Evolutionary conservation across 1,284 basidiomycete species (phyloP).

Genomic region (Singerocomus inundabilis): DNA sequence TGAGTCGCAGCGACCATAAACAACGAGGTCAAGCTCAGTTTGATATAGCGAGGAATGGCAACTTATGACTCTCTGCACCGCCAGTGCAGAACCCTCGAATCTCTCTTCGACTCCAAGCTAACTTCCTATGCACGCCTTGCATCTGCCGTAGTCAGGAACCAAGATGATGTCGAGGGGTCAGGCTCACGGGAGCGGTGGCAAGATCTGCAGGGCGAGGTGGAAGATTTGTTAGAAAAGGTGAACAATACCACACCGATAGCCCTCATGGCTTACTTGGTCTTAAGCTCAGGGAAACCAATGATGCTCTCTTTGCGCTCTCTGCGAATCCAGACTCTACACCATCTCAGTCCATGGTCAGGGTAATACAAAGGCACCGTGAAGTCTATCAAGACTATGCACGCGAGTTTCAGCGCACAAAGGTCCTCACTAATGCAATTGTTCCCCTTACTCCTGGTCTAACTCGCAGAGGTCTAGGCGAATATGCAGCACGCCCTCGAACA

Average conservation of each 20-base stretch:
- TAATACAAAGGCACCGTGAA: slow-evolving; percentile 88
- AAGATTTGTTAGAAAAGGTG: slow-evolving; percentile 87
- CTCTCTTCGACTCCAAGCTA: slow-evolving; percentile 87
- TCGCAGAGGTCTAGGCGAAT: slow-evolving; percentile 53
- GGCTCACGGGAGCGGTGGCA: slow-evolving; percentile 70
- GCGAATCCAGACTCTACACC: slow-evolving; percentile 68
- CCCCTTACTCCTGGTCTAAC: slow-evolving; percentile 3
- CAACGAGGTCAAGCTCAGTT: background rate
- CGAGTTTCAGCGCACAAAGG: slow-evolving; percentile 84
- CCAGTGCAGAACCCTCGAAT: slow-evolving; percentile 89
- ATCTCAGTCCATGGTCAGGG: slow-evolving; percentile 82
- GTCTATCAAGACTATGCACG: slow-evolving; percentile 85
- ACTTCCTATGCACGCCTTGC: slow-evolving; percentile 87
- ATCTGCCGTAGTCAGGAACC: slow-evolving; percentile 63
- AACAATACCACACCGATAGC: slow-evolving; percentile 16
- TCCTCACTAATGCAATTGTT: slow-evolving; percentile 28
- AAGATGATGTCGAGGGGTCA: slow-evolving; percentile 68
- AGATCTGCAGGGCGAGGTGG: slow-evolving; percentile 84
- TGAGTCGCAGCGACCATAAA: background rate
- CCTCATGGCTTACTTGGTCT: slow-evolving; percentile 13
- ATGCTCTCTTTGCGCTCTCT: slow-evolving; percentile 66
- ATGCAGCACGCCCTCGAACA: slow-evolving; percentile 85
- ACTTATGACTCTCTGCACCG: slow-evolving; percentile 78
- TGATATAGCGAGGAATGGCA: slow-evolving; percentile 45
- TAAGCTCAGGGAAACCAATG: slow-evolving; percentile 83